phyloP scores from a whole-genome alignment of 176 grass and related monocot species.

The Oryza nivara region DNA sequence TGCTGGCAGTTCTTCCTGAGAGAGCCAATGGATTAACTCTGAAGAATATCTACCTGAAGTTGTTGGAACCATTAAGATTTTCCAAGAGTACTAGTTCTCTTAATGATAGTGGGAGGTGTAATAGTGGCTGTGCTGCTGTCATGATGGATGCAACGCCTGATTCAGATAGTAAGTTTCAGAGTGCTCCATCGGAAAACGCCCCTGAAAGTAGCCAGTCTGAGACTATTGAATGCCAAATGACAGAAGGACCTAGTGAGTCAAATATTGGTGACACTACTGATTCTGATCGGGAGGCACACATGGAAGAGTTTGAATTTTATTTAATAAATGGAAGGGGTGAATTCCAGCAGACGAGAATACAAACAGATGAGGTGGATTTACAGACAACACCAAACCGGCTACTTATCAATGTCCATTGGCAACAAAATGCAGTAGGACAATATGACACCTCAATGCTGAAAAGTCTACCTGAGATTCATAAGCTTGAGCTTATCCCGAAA shows the following conservation, averaged over 20 bases:
- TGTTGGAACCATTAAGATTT: slow-evolving; percentile 69
- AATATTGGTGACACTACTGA: slow-evolving; percentile 1
- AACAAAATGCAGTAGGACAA: slow-evolving; percentile 28
- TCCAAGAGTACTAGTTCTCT: slow-evolving; percentile 41
- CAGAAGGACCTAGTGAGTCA: slow-evolving; percentile 13
- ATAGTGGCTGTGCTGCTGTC: slow-evolving; percentile 7
- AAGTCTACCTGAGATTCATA: slow-evolving; percentile 74
- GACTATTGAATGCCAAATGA: slow-evolving; percentile 38
- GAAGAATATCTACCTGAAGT: slow-evolving; percentile 57
- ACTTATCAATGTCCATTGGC: slow-evolving; percentile 70
- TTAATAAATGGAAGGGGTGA: slow-evolving; percentile 66
- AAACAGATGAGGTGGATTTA: slow-evolving; percentile 55
- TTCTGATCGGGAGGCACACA: slow-evolving; percentile 29
- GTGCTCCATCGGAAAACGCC: slow-evolving; percentile 32
- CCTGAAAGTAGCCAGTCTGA: slow-evolving; percentile 36
- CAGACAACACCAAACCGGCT: slow-evolving; percentile 54
- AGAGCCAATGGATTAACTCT: slow-evolving; percentile 63
- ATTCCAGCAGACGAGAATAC: slow-evolving; percentile 58
- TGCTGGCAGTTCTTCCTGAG: slow-evolving; percentile 66
- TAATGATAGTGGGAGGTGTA: slow-evolving; percentile 46
- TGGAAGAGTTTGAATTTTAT: slow-evolving; percentile 61
- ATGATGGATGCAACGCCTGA: slow-evolving; percentile 45
- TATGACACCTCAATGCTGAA: slow-evolving; percentile 56
- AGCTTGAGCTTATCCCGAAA: slow-evolving; percentile 65
- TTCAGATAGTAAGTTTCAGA: slow-evolving; percentile 31